Evolutionary conservation across 768 basidiomycete genomes (phyloP), one percentile per base, ranked within the genome.

Genomic region (Suillus lakei): DNA sequence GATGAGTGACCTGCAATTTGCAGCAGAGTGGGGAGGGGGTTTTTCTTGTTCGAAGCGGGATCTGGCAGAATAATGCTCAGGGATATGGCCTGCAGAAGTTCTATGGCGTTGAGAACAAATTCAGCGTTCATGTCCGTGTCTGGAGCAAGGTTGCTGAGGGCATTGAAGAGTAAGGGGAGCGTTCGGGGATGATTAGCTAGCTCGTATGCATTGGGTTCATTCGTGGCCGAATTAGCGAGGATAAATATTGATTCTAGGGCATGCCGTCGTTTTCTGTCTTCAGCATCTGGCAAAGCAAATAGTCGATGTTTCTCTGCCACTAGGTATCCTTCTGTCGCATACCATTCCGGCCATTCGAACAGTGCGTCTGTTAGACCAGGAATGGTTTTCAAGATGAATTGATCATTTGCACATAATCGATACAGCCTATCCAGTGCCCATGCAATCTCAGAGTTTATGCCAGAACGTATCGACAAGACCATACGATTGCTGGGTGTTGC

Each of bases 351-450:
- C 91, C 91, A 95, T 72, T 91, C 91, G 66, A 95, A 91, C 26
- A 98, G 81, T 6, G 90, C 91, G 70, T 95, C 91, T 30, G 92
- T 86, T 48, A 96, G 81, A 10, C 94, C 94, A 0, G 93, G 91
- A 60, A 93, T 88, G 39, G 82, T 80, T 44, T 82, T 83, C 64
- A 98, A 83, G 63, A 86, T 74, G 76, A 97, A 93, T 60, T 88
- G 81, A 60, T 96, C 94, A 70, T 92, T 91, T 69, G 85, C 84
- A 69, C 88, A 90, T n/a, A 93, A 82, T 23, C 92, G 86, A 67
- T 91, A 88, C 12, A 99, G 85, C 56, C 92, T 89, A 70, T 95
- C 91, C 44, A 99, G 85, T 23, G 96, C 93, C 92, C 95, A 98
- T 63, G 88, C 88, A 63, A 96, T 84, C 72, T 99, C 97, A 9